Conservation (phyloP, 257 asterid genomes). For the Nicotiana otophora region DNA sequence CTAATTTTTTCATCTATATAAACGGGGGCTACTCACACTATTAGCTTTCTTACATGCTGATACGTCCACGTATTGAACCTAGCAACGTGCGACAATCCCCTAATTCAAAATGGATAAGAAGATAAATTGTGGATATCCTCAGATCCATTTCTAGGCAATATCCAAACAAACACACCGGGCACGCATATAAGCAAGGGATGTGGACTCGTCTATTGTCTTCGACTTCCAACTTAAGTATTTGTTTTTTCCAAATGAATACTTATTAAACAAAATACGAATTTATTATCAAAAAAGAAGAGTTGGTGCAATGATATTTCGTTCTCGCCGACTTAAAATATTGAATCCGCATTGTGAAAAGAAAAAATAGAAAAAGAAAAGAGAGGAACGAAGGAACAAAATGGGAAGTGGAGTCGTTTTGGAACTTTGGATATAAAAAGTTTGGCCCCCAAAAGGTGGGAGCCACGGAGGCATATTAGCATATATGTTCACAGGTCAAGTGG, state of each 20-base stretch:
- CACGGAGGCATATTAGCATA: conserved; percentile 14
- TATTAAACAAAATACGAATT: not conserved
- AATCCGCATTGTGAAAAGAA: conserved; percentile 3
- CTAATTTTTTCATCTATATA: not conserved
- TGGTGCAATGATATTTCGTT: not conserved
- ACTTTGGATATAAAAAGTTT: not conserved
- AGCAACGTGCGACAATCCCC: not conserved
- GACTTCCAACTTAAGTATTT: not conserved
- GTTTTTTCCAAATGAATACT: not conserved
- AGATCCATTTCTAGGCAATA: not conserved
- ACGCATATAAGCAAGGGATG: not conserved
- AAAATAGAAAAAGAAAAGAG: not conserved
- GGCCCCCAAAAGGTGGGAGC: conserved; percentile 19
- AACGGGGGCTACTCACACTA: not conserved
- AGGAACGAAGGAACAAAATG: not conserved
- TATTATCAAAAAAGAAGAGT: not conserved
- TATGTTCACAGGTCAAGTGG: conserved; percentile 16
- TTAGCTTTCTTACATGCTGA: not conserved
- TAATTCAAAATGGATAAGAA: not conserved
- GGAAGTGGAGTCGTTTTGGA: not conserved
- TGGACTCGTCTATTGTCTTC: not conserved
- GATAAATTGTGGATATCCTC: not conserved
- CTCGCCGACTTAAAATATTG: conserved; percentile 12
- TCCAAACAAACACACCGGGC: not conserved
- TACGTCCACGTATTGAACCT: not conserved